Evolutionary conservation across 768 basidiomycete species (phyloP), one percentile per base, ranked within the genome.

Genomic region (Leccinum incarnatum): DNA sequence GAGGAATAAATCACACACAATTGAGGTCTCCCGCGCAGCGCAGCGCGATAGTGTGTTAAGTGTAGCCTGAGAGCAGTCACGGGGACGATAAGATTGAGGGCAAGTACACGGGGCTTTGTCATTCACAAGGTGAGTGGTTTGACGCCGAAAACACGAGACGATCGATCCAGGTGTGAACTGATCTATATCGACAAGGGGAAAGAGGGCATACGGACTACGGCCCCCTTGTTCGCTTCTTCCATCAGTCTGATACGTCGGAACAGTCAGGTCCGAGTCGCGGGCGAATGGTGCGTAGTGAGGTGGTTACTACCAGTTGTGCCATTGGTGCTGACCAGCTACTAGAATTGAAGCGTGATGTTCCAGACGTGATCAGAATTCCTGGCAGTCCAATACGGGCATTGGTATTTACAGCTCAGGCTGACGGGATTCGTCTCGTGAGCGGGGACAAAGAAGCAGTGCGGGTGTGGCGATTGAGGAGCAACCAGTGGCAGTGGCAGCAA

Each of bases 391-490:
- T 55, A 48, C 50, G 62, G 9, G 56, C 56, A 5, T 1, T 58
- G 34, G 36, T 53, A 17, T 63, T 63, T 34, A 37, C 55, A 27
- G 5, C 27, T 27, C 27, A 27, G 27, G 27, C 47, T 6, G 25
- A 58, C 15, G 62, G 53, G 11, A 19, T 42, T 30, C 29, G 48
- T 40, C 34, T 62, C 49, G 61, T 63, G 50, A 54, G 45, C 23
- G 62, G 56, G 14, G 53, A 62, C 52, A 63, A 63, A 48, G 53
- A 62, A 1, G 32, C 17, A 1, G 50, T 63, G n/a, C 50, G 53
- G 27, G 30, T 63, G 32, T 59, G 62, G 62, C 21, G 29, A 19
- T 9, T 55, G 25, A 21, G 11, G n/a, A 51, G 45, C 12, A 30
- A 30, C 25, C 27, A 27, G 27, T 2, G 25, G 27, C 17, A 19